Percentiles rank a stretch among this genome's conserved stretches.
These are phyloP conservation scores for Chrysophaeum taylorii DNA, from an alignment of 352 stramenopile genomes.

Conservation along the genomic window DNA sequence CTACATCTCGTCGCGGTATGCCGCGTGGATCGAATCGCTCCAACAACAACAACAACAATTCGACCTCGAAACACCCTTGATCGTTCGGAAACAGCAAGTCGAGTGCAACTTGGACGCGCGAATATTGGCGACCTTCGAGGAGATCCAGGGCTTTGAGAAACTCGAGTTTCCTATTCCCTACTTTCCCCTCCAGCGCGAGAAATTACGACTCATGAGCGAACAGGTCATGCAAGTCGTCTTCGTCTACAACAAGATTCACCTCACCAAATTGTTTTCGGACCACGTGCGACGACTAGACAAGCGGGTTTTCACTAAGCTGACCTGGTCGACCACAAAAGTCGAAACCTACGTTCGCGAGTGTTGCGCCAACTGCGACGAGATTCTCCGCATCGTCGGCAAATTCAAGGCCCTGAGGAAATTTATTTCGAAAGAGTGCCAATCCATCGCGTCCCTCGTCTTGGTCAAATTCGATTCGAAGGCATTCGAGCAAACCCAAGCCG, in stretches of 20 bases:
- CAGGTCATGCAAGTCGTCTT: slow-evolving; percentile 85
- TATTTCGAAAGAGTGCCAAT: slow-evolving; percentile 47
- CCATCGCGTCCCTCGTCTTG: slow-evolving; percentile 68
- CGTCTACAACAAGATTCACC: slow-evolving; percentile 87
- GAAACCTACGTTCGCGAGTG: slow-evolving; percentile 80
- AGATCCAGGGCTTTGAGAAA: slow-evolving; percentile 68
- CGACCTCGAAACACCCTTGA: no score
- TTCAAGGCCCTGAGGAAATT: slow-evolving; percentile 33
- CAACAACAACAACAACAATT: no score
- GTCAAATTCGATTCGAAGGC: slow-evolving; percentile 82
- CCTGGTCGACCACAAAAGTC: slow-evolving; percentile 60
- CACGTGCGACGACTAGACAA: slow-evolving; percentile 84
- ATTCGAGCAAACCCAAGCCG: slow-evolving; percentile 76
- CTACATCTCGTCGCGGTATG: slow-evolving; percentile 37
- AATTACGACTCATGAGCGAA: slow-evolving; percentile 73
- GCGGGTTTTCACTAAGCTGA: slow-evolving; percentile 80
- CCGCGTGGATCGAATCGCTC: slow-evolving; percentile 39
- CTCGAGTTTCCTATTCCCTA: slow-evolving; percentile 85
- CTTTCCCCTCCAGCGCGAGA: slow-evolving; percentile 68
- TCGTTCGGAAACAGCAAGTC: no score
- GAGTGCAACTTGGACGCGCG: slow-evolving; percentile 86
- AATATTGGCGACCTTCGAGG: slow-evolving; percentile 76
- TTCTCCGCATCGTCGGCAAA: slow-evolving; percentile 30
- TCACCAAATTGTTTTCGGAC: slow-evolving; percentile 78
- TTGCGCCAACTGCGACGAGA: slow-evolving; percentile 46